Evolutionary conservation across 1,284 basidiomycete species (phyloP).

Genomic region (Cystobasidium slooffiae): DNA sequence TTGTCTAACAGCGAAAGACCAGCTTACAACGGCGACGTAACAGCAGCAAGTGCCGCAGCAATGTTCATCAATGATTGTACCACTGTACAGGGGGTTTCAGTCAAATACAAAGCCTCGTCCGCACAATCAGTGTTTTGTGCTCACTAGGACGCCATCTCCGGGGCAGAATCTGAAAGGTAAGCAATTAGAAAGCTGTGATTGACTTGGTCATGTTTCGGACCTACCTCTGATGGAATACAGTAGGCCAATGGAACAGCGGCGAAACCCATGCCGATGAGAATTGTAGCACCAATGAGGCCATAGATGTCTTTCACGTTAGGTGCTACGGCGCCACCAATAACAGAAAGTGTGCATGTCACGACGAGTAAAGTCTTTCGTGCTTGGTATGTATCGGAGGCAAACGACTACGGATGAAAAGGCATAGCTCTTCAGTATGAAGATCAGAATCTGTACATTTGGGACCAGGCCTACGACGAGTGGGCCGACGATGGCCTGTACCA

Average conservation of each 20-base stretch:
- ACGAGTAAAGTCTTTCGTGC: conserved; percentile 30
- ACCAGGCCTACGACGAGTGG: conserved; percentile 4
- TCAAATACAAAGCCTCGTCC: neutral
- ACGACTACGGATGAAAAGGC: neutral
- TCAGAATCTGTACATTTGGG: neutral
- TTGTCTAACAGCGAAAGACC: no score
- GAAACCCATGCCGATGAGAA: conserved; percentile 33
- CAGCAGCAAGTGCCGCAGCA: conserved; percentile 18
- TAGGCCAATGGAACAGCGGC: conserved; percentile 29
- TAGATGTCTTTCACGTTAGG: conserved; percentile 28
- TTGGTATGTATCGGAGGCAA: conserved; percentile 34
- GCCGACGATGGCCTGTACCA: conserved; percentile 30
- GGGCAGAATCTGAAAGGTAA: conserved; percentile 21
- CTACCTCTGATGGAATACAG: conserved; percentile 35
- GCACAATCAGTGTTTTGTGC: no score
- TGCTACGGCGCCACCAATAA: conserved; percentile 24
- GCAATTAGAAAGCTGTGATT: neutral
- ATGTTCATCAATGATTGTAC: conserved; percentile 33
- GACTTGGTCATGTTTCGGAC: neutral
- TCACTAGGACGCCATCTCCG: conserved; percentile 33
- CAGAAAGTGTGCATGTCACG: conserved; percentile 9
- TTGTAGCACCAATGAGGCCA: conserved; percentile 25
- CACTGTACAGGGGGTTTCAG: neutral
- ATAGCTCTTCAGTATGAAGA: neutral
- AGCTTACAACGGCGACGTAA: conserved; percentile 21